Evolutionary conservation across 306 rosid species (phyloP), one percentile per base, ranked within the genome.

Genomic region (Astragalus membranaceus): DNA sequence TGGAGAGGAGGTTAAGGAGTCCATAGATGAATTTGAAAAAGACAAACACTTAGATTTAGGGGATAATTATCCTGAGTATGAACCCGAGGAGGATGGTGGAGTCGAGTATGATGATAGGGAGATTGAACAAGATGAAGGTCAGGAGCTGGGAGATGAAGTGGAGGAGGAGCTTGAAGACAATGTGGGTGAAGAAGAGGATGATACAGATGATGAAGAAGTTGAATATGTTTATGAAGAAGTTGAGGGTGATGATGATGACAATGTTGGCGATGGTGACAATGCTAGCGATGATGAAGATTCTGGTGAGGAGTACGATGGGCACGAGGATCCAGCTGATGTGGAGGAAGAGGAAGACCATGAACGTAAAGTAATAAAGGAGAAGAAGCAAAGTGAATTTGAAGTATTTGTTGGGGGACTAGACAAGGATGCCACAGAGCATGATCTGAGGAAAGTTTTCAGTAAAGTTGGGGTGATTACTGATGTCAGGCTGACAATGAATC

Each of bases 361-460:
- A 74, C 78, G 78, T 64, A 84, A 90, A 78, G 78, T 80, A 77
- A 85, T 82, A 39, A 87, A 91, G 74, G 97, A 89, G 83, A 83
- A 81, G 8, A 95, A 88, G 72, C 88, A 85, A 23, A 91, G 87
- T 81, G 97, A 94, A 71, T 89, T 90, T 60, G 97, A 95, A 87
- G 85, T 95, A 52, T 95, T 95, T 85, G 96, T 95, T 67, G 99
- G 97, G 51, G 99, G 99, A 50, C 80, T 95, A 16, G 95, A 91
- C 81, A 91, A 89, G 82, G 91, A 86, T 77, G 96, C 92, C 12
- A 89, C 88, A 6, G 97, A 91, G 75, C 82, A 81, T 83, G 95
- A 95, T 77, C 78, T 91, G 74, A 91, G 78, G 87, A 85, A 87
- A 85, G 87, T 78, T 70, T 95, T 95, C 29, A 13, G 84, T 59